Evolutionary conservation across 2,329 filamentous ascomycete species (phyloP).

Genomic region (Ophiocordyceps unilateralis): DNA sequence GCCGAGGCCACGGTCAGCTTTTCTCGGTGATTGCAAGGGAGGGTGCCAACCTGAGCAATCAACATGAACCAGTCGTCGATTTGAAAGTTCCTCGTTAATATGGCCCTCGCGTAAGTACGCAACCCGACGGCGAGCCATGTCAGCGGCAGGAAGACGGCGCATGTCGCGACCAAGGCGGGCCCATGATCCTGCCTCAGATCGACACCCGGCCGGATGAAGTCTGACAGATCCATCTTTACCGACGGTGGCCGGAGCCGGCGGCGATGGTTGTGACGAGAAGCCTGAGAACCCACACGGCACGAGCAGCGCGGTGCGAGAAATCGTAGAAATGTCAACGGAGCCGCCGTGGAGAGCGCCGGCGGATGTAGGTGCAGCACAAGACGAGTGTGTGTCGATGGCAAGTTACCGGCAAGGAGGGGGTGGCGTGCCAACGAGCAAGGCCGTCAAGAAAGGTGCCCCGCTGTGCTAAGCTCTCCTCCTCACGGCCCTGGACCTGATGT

Average conservation of each 20-base stretch:
- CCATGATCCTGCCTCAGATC: conserved; percentile 22
- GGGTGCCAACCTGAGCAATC: conserved; percentile 22
- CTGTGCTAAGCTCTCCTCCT: not conserved
- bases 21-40: not conserved
- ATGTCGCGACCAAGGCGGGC: conserved; percentile 17
- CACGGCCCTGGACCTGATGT: not conserved
- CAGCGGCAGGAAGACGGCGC: conserved; percentile 18
- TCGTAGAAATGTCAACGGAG: too few relatives aligned
- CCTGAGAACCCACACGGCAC: not conserved
- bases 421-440: not conserved
- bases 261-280: too few relatives aligned
- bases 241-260: not conserved
- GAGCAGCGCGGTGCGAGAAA: not conserved
- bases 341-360: not conserved
- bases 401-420: not conserved
- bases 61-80: conserved; percentile 38
- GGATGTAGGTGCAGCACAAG: not conserved
- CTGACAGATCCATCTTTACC: not conserved
- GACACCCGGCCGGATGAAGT: conserved; percentile 7
- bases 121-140: conserved; percentile 25
- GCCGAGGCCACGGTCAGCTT: not conserved
- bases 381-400: not conserved
- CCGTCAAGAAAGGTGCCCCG: not conserved
- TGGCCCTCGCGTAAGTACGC: conserved; percentile 24
- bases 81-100: conserved; percentile 26